Evolutionary conservation across 2,329 filamentous ascomycete genomes (phyloP).

Genomic region (Cordyceps cateniannulata): DNA sequence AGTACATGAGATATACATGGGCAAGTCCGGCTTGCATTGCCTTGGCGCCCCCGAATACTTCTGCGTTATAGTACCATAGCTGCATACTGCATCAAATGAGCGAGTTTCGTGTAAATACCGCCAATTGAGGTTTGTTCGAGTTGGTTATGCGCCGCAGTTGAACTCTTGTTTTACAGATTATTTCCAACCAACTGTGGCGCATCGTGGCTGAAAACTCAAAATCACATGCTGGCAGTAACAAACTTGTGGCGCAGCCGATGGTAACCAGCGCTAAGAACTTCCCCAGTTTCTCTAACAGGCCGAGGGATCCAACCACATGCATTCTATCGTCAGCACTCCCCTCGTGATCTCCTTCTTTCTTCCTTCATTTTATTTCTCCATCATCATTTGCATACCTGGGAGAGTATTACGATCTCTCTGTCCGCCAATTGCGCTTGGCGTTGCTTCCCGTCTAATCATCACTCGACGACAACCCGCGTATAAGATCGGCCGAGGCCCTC

Average conservation of each 20-base stretch:
- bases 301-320: slow-evolving; percentile 14
- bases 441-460: background rate
- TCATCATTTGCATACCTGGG: background rate
- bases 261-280: background rate
- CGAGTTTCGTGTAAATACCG: too few species aligned
- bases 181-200: slow-evolving; percentile 12
- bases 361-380: background rate
- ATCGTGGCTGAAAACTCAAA: background rate
- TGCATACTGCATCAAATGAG: background rate
- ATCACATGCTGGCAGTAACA: slow-evolving; percentile 12
- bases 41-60: background rate
- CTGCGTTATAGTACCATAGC: background rate
- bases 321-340: slow-evolving; percentile 11
- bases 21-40: background rate
- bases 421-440: background rate
- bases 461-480: background rate
- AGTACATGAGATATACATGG: background rate
- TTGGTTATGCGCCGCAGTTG: background rate
- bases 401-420: background rate
- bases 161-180: background rate
- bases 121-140: background rate
- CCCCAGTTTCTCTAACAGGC: slow-evolving; percentile 10
- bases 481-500: slow-evolving; percentile 8
- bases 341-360: slow-evolving; percentile 4
- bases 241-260: slow-evolving; percentile 7